Percentiles rank a stretch among this genome's conserved stretches.
These are phyloP conservation scores for Rhodomyrtus tomentosa DNA, from an alignment of 345 rosid species.

Conservation along the genomic window DNA sequence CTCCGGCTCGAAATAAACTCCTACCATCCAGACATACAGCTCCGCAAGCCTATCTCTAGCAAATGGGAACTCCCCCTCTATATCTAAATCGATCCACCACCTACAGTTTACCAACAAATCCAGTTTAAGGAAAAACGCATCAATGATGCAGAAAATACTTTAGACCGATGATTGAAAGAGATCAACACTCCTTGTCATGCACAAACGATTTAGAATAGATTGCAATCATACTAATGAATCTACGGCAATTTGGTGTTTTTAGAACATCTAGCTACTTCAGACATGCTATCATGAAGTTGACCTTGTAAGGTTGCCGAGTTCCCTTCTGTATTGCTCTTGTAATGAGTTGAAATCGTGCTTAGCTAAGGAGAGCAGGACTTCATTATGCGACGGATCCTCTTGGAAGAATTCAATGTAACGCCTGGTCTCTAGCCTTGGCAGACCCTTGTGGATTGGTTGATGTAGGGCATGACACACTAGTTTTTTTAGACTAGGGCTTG, in stretches of 20 bases:
- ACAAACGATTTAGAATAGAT: too few species aligned
- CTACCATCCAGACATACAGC: neutral
- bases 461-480: slow-evolving; percentile 1
- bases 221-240: too few species aligned
- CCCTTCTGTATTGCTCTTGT: neutral
- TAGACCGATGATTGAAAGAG: neutral
- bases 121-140: neutral
- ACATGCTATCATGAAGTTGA: neutral
- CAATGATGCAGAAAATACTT: neutral
- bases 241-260: neutral
- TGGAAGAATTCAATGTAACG: neutral
- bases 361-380: neutral
- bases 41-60: neutral
- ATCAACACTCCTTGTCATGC: neutral
- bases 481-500: neutral
- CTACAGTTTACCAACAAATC: neutral
- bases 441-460: neutral
- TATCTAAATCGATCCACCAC: slow-evolving; percentile 1
- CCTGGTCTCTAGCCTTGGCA: neutral
- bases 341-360: neutral
- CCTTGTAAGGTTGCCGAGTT: neutral
- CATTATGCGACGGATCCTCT: neutral
- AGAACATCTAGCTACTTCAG: neutral
- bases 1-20: neutral
- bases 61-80: neutral